Evolutionary conservation across 176 grass and related monocot species (phyloP).

Genomic region (Musa acuminata): DNA sequence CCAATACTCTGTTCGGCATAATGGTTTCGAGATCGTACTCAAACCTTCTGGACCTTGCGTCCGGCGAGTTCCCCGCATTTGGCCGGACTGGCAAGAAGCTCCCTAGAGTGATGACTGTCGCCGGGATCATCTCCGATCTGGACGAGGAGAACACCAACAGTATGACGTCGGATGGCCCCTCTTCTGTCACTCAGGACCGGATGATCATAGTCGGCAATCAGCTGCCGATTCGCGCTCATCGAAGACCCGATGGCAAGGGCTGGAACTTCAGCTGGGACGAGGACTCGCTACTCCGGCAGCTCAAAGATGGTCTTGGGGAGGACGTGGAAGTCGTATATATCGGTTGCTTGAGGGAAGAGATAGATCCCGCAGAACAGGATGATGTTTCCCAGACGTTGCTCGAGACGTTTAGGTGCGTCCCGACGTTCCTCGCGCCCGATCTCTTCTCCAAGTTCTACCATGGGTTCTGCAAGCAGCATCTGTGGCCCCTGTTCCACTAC

Average conservation of each 20-base stretch:
- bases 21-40: constrained; percentile 58
- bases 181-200: constrained; percentile 23
- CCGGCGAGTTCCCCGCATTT: constrained; percentile 19
- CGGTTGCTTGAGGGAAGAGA: constrained; percentile 43
- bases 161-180: constrained; percentile 28
- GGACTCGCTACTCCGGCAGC: constrained; percentile 45
- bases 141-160: constrained; percentile 34
- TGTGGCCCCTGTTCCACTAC: constrained; percentile 51
- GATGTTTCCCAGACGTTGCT: constrained; percentile 34
- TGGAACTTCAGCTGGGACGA: constrained; percentile 58
- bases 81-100: constrained; percentile 27
- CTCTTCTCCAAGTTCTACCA: constrained; percentile 38
- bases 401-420: constrained; percentile 35
- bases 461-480: constrained; percentile 46
- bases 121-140: constrained; percentile 37
- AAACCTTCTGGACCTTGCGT: constrained; percentile 42
- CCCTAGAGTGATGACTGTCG: constrained; percentile 33
- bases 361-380: constrained; percentile 34
- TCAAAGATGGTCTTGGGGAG: constrained; percentile 38
- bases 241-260: constrained; percentile 21
- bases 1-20: not conserved
- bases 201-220: constrained; percentile 51
- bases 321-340: constrained; percentile 37
- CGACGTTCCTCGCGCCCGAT: constrained; percentile 35
- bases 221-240: constrained; percentile 32